These are phyloP conservation scores for Solanum lycopersicoides DNA, from an alignment of 257 asterid genomes.

Conservation along the genomic window DNA sequence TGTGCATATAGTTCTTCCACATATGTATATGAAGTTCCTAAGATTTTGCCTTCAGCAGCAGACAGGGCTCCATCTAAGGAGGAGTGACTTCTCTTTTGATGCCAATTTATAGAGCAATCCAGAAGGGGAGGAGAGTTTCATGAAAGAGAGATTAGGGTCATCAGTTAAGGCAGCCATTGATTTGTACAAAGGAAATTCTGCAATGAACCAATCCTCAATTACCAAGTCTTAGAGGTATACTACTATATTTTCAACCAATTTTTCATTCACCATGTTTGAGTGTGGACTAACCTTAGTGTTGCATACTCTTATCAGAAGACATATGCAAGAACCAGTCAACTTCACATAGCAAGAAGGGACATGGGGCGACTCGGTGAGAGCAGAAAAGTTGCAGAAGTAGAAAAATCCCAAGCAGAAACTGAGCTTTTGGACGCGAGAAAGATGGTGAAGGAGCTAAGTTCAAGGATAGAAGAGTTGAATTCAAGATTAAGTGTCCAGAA, in stretches of 20 bases:
- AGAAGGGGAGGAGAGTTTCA: constrained; percentile 16
- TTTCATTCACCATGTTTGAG: neutral
- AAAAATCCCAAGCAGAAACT: constrained; percentile 29
- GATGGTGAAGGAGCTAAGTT: constrained; percentile 27
- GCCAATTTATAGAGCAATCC: neutral
- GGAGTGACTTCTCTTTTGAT: neutral
- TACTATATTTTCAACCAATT: neutral
- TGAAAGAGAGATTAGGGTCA: constrained; percentile 8
- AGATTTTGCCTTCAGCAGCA: neutral
- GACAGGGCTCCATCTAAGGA: neutral
- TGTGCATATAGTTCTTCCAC: neutral
- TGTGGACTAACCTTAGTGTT: neutral
- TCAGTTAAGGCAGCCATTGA: constrained; percentile 37
- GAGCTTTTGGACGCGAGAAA: constrained; percentile 48
- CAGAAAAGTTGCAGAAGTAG: constrained; percentile 24
- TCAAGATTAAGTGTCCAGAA: constrained; percentile 25
- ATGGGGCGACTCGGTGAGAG: constrained; percentile 19
- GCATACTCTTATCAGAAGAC: constrained; percentile 10
- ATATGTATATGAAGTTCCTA: neutral
- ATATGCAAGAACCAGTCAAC: constrained; percentile 33
- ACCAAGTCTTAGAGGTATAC: constrained; percentile 32
- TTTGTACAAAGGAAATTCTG: constrained; percentile 24
- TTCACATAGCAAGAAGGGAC: constrained; percentile 38
- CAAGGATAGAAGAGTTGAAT: constrained; percentile 41
- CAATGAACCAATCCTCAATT: constrained; percentile 14